Conservation (phyloP, 2,329 filamentous ascomycete genomes). For the Domatiomyces globalis region DNA sequence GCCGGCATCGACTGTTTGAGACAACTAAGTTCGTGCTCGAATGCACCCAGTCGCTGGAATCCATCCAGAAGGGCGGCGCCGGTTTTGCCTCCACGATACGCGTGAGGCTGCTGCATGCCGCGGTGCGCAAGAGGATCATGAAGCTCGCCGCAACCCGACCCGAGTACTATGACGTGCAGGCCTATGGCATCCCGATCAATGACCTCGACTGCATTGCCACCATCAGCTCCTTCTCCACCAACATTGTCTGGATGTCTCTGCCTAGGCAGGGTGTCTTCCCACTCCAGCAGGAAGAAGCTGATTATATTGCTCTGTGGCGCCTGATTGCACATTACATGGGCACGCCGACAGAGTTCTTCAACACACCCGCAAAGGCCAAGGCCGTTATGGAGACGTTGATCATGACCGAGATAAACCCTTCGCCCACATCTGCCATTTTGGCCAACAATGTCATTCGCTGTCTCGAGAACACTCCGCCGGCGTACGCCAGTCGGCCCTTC, state of each 20-base stretch:
- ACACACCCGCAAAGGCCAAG: constrained; percentile 39
- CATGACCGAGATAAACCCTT: constrained; percentile 25
- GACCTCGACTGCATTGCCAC: constrained; percentile 63
- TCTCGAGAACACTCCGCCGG: constrained; percentile 51
- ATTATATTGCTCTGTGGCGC: constrained; percentile 64
- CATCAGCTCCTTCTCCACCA: constrained; percentile 54
- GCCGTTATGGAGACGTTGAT: constrained; percentile 54
- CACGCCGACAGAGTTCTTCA: constrained; percentile 48
- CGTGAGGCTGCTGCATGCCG: constrained; percentile 55
- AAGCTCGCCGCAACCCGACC: constrained; percentile 42
- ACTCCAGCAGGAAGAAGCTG: constrained; percentile 45
- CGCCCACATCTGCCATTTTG: constrained; percentile 23
- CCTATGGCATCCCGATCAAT: constrained; percentile 55
- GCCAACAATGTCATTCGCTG: constrained; percentile 47
- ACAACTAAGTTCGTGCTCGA: constrained; percentile 65
- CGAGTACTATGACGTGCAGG: constrained; percentile 46
- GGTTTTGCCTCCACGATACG: constrained; percentile 52
- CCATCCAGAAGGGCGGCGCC: constrained; percentile 53
- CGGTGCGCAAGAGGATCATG: constrained; percentile 51
- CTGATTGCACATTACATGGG: constrained; percentile 60
- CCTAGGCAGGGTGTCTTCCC: constrained; percentile 60
- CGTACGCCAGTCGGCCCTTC: constrained; percentile 27
- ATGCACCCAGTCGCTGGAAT: constrained; percentile 49
- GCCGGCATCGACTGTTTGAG: constrained; percentile 52
- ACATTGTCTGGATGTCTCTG: constrained; percentile 53